A percentile compares a stretch with the other conserved stretches of the same genome.
Conservation (phyloP, 371 early-diverging fungal species). For the Astathelohania contejeani region DNA sequence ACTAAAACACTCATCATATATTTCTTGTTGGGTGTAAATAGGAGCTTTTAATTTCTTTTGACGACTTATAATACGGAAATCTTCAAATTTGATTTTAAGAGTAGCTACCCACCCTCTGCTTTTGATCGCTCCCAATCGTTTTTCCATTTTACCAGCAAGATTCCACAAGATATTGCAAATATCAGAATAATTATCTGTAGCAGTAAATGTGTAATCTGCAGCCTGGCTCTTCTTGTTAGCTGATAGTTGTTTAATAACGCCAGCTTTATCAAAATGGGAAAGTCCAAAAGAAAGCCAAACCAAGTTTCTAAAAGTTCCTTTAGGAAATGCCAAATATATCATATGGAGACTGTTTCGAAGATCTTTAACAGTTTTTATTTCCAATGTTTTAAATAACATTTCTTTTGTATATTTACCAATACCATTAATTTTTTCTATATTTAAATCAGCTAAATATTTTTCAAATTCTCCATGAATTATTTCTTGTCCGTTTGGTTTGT, state of each 20-base stretch:
- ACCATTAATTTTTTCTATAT: slow-evolving; percentile 33
- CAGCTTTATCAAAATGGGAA: slow-evolving; percentile 18
- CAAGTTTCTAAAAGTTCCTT: slow-evolving; percentile 25
- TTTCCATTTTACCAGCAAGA: background rate
- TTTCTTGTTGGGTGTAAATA: background rate
- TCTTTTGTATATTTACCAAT: slow-evolving; percentile 34
- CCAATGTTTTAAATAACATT: slow-evolving; percentile 12
- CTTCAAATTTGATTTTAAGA: slow-evolving; percentile 15
- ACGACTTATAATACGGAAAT: slow-evolving; percentile 7
- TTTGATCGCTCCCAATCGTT: slow-evolving; percentile 1
- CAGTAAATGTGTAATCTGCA: slow-evolving; percentile 9
- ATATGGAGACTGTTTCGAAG: slow-evolving; percentile 16
- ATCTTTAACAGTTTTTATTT: slow-evolving; percentile 20
- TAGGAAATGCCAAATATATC: slow-evolving; percentile 5
- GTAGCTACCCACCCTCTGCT: slow-evolving; percentile 1
- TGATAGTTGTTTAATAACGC: background rate
- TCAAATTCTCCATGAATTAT: slow-evolving; percentile 16
- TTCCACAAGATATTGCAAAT: slow-evolving; percentile 9
- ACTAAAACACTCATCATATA: slow-evolving; percentile 11
- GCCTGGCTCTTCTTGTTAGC: background rate
- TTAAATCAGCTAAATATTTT: slow-evolving; percentile 10
- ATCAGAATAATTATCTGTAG: slow-evolving; percentile 12
- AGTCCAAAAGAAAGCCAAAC: slow-evolving; percentile 27
- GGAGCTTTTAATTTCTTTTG: slow-evolving; percentile 6
- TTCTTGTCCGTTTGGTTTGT: slow-evolving; percentile 38